A percentile compares a stretch with the other conserved stretches of the same genome.
These are phyloP conservation scores for Stellera chamaejasme DNA, from an alignment of 345 rosid species.

Conservation along the genomic window DNA sequence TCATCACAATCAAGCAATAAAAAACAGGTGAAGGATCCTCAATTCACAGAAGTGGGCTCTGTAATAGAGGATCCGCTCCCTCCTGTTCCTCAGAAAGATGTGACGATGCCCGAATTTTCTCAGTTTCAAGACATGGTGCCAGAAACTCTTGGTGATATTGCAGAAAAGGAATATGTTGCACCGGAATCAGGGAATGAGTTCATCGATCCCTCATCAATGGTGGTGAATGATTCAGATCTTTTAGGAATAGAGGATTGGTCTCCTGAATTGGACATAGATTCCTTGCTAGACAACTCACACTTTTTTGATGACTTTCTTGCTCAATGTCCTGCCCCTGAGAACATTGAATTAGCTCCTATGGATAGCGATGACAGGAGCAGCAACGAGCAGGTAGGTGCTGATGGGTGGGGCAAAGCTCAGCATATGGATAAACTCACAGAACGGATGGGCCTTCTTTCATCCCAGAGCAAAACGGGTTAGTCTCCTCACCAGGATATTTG, in stretches of 20 bases:
- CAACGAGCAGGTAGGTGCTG: conserved; percentile 26
- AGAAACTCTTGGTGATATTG: conserved; percentile 32
- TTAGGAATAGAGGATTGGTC: conserved; percentile 48
- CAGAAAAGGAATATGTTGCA: conserved; percentile 32
- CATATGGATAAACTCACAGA: conserved; percentile 70
- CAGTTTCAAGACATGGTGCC: conserved; percentile 41
- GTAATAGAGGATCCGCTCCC: conserved; percentile 31
- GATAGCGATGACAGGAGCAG: conserved; percentile 26
- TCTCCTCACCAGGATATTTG: conserved; percentile 1
- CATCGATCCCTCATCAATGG: conserved; percentile 39
- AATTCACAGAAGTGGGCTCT: conserved; percentile 24
- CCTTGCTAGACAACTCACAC: conserved; percentile 37
- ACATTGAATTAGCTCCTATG: conserved; percentile 42
- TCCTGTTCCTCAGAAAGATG: conserved; percentile 33
- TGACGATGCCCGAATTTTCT: conserved; percentile 37
- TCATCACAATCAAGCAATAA: conserved; percentile 26
- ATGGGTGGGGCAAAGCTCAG: conserved; percentile 41
- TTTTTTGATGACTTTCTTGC: conserved; percentile 54
- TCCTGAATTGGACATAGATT: conserved; percentile 58
- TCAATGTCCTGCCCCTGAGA: conserved; percentile 48
- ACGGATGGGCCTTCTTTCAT: conserved; percentile 74
- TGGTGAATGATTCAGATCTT: conserved; percentile 27
- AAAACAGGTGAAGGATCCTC: conserved; percentile 35
- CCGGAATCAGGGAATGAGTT: conserved; percentile 29
- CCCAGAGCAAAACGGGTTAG: conserved; percentile 36